Evolutionary conservation across 768 basidiomycete species (phyloP), one percentile per base, ranked within the genome.

Genomic region (Asterophora parasitica): DNA sequence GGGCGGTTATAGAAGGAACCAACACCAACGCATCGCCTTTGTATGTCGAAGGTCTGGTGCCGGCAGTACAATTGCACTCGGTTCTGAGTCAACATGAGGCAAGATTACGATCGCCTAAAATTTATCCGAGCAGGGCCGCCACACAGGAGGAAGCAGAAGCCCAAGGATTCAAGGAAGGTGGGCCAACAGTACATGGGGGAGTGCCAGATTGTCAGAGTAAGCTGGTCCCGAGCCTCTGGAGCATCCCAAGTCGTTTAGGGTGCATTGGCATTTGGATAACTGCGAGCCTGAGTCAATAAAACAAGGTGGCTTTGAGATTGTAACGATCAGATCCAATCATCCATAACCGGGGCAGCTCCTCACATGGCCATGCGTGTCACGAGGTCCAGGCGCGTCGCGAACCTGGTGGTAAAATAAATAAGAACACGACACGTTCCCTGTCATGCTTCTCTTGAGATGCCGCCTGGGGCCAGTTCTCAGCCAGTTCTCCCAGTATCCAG

Each of bases 1-100:
- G 41, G 32, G 44, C 42, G n/a, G 32, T 46, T 46, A 34, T 49
- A 42, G 50, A 44, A 55, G 28, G 16, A 17, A n/a, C n/a, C n/a
- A 23, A 23, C 23, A 23, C 13, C 38, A 39, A 42, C 39, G 41
- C 53, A 38, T 41, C 42, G 39, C 44, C 39, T 54, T 54, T 54
- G 53, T 54, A 45, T n/a, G 46, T 41, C 34, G 28, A 30, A 39
- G 13, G 30, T 17, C 44, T 35, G 35, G 13, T 46, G 23, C 23
- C 6, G 23, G 46, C 46, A 50, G 52, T 43, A 44, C 48, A 44
- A 37, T 42, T 39, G 31, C 31, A 38, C 33, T 48, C 53, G 46
- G 50, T 50, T 54, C 44, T 50, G 54, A 55, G 26, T 55, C 54
- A 55, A 52, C 51, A 55, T 55, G 54, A 55, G 54, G 54, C 50